A percentile compares a stretch with the other conserved stretches of the same genome.
Conservation (phyloP, 2,329 filamentous ascomycete species). For the Onygenales sp. region DNA sequence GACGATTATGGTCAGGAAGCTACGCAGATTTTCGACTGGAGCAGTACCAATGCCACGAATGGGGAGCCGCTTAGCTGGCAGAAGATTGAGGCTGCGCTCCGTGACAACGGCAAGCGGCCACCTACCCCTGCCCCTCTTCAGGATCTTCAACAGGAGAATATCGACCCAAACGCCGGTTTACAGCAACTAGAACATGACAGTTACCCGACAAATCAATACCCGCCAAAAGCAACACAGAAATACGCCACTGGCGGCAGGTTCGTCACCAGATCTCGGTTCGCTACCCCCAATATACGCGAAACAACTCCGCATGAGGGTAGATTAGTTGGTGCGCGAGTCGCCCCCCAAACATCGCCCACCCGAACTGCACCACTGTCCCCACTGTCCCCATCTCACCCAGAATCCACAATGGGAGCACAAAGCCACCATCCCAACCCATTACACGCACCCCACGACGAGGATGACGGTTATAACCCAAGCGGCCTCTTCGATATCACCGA, state of each 20-base stretch:
- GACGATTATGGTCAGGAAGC: conserved; percentile 15
- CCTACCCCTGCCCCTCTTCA: neutral
- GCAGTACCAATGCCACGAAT: conserved; percentile 4
- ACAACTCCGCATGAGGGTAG: neutral
- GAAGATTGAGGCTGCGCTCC: conserved; percentile 27
- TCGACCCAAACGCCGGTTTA: neutral
- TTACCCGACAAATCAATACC: neutral
- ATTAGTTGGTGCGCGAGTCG: conserved; percentile 3
- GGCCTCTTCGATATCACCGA: conserved; percentile 14
- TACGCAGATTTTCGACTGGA: conserved; percentile 18
- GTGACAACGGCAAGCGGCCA: conserved; percentile 3
- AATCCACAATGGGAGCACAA: conserved; percentile 4
- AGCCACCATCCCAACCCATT: conserved; percentile 13
- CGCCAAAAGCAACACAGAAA: conserved; percentile 4
- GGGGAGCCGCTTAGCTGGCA: conserved; percentile 27
- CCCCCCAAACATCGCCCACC: conserved; percentile 6
- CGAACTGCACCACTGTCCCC: conserved; percentile 2
- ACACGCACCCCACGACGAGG: neutral
- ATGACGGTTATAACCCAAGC: conserved; percentile 1
- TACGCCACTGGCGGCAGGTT: conserved; percentile 4
- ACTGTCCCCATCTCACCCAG: neutral
- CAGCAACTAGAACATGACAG: conserved; percentile 1
- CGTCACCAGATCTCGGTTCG: conserved; percentile 10
- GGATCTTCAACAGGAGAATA: neutral
- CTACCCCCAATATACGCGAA: conserved; percentile 3